Evolutionary conservation across 208 protist genomes (phyloP).

Genomic region (Acanthamoeba castellanii): DNA sequence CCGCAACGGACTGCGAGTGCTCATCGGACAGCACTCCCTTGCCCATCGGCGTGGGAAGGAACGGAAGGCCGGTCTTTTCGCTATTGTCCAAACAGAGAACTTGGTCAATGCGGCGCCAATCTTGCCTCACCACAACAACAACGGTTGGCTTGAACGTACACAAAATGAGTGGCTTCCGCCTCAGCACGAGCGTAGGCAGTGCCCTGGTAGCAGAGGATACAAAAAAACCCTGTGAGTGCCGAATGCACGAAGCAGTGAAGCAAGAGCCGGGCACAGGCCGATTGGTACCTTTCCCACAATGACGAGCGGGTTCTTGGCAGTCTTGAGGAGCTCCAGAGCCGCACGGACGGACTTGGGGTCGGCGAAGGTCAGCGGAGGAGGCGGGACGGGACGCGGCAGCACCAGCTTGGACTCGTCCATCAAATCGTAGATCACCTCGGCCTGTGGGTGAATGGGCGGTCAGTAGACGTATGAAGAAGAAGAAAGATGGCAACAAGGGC

Average conservation of each 20-base stretch:
- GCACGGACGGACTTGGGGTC: conserved; percentile 43
- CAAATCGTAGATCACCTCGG: conserved; percentile 50
- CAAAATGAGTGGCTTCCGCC: conserved; percentile 10
- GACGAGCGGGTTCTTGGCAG: conserved; percentile 50
- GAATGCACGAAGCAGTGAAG: not conserved
- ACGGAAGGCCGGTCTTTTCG: conserved; percentile 78
- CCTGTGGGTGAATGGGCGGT: not conserved
- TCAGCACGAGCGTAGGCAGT: conserved; percentile 76
- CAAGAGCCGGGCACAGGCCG: too few species aligned
- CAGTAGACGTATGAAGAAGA: not conserved
- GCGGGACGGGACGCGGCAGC: conserved; percentile 25
- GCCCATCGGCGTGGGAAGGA: conserved; percentile 81
- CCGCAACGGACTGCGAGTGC: conserved; percentile 76
- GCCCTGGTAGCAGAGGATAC: conserved; percentile 22
- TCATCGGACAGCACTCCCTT: conserved; percentile 79
- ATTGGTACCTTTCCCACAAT: conserved; percentile 66
- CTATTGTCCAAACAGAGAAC: not conserved
- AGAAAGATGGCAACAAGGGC: not conserved
- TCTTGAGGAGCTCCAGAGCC: conserved; percentile 59
- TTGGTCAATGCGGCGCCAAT: not conserved
- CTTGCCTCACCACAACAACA: not conserved
- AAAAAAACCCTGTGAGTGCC: not conserved
- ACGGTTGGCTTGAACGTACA: conserved; percentile 34
- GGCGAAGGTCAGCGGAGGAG: conserved; percentile 51
- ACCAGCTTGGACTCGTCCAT: conserved; percentile 54